These are phyloP conservation scores for Tulasnella sp. DNA, from an alignment of 768 basidiomycete genomes.

Conservation along the genomic window DNA sequence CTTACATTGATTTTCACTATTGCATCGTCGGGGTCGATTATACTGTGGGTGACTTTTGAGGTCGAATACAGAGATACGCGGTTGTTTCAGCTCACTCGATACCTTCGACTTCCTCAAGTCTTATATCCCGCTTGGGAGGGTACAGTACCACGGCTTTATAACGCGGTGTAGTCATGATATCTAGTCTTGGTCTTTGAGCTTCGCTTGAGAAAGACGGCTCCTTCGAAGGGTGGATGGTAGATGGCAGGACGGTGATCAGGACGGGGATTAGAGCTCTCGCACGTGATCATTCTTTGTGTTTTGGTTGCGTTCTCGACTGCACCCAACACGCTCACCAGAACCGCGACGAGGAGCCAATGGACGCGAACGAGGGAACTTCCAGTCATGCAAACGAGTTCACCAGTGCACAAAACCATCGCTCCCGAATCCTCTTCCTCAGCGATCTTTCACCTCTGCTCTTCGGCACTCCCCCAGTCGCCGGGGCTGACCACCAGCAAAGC, in stretches of 20 bases:
- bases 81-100: constrained; percentile 35
- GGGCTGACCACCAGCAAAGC: not conserved
- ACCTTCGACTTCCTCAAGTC: constrained; percentile 49
- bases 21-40: constrained; percentile 63
- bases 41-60: constrained; percentile 29
- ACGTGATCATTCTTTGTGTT: too few species aligned
- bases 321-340: not conserved
- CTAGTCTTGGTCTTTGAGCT: too few species aligned
- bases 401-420: not conserved
- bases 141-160: constrained; percentile 47
- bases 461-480: not conserved
- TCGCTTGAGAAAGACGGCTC: too few species aligned
- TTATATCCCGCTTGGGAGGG: constrained; percentile 57
- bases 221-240: too few species aligned
- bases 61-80: not conserved
- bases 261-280: too few species aligned
- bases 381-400: not conserved
- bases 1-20: constrained; percentile 62
- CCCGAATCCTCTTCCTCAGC: not conserved
- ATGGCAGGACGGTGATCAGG: too few species aligned
- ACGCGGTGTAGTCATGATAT: not conserved
- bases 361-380: not conserved
- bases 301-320: too few species aligned
- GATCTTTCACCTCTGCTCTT: not conserved
- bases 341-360: not conserved